Evolutionary conservation across 192 early-diverging fungal species (phyloP), one percentile per base, ranked within the genome.

Genomic region (Tieghemiomyces parasiticus): DNA sequence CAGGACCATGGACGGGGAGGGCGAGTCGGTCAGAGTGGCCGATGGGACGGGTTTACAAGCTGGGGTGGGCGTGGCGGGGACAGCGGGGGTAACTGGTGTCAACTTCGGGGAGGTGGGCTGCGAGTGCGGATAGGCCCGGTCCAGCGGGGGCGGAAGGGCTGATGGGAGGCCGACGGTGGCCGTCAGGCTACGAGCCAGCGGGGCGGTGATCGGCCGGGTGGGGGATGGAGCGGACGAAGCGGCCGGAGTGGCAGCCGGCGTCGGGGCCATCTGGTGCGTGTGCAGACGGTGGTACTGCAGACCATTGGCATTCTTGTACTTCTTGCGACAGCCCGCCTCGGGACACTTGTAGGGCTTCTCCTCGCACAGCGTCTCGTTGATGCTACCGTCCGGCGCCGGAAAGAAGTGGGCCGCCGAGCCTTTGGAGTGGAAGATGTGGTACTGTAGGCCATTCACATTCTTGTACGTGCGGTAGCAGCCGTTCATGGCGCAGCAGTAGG

Each of bases 371-470:
- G 44, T 42, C 10, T 67, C 48, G 61, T 60, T 53, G n/a, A 62
- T 34, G 53, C 30, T 26, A 14, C 63, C 47, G 26, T 28, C 52
- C 28, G 52, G 52, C 26, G 52, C 52, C 29, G 52, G 52, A 54
- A 32, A 32, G 6, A 54, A 54, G 52, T 67, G 69, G 12, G 61
- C 63, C 1, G 65, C 64, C 0, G 72, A 60, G 0, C 65, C 69
- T 35, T 67, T 71, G 22, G 81, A 77, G 38, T 85, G 78, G 58
- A 78, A 76, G 19, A 87, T 74, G 48, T 89, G 87, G 61, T 89
- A 89, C 64, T 85, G 79, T 3, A 90, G 70, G n/a, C 88, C 88
- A 52, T 86, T 88, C 64, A 88, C 81, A 62, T 90, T 90, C 63
- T 87, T 88, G 70, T 90, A 90, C 24, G 71, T 69, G 58, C 84